Conservation (phyloP, 202 grass and related monocot species). For the Dendrocalamus latiflorus region DNA sequence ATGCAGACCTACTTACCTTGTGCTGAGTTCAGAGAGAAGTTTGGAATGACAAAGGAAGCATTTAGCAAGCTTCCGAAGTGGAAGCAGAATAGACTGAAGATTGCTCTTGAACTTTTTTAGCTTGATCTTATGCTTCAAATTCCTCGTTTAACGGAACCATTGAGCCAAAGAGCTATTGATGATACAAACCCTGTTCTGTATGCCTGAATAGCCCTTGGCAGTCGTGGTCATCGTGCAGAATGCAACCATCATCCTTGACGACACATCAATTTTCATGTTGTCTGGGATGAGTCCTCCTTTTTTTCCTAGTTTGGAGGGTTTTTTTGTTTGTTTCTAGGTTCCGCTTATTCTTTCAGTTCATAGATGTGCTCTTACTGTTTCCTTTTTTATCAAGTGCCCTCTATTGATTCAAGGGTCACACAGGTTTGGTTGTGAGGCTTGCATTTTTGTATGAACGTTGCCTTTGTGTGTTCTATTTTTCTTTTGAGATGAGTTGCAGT, state of each 20-base stretch:
- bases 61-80: constrained; percentile 88
- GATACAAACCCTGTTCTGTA: constrained; percentile 23
- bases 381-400: constrained; percentile 8
- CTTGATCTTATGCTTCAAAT: constrained; percentile 8
- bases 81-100: constrained; percentile 92
- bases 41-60: constrained; percentile 57
- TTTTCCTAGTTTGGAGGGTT: constrained; percentile 36
- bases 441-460: constrained; percentile 22
- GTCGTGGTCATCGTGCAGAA: constrained; percentile 27
- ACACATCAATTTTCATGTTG: constrained; percentile 22
- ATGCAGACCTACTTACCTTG: constrained; percentile 67
- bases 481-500: constrained; percentile 36
- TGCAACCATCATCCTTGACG: constrained; percentile 10
- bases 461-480: constrained; percentile 22
- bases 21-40: constrained; percentile 73
- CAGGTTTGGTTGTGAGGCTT: constrained; percentile 59
- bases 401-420: constrained; percentile 38
- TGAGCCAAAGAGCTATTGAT: constrained; percentile 8
- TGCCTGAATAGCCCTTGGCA: constrained; percentile 4
- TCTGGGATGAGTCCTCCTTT: not conserved
- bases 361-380: constrained; percentile 22
- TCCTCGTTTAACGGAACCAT: constrained; percentile 8
- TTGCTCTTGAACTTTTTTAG: constrained; percentile 77
- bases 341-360: constrained; percentile 43
- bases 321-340: constrained; percentile 41